phyloP scores from a whole-genome alignment of 2,329 filamentous ascomycete genomes.

The Pseudophaeomoniella oleicola region DNA sequence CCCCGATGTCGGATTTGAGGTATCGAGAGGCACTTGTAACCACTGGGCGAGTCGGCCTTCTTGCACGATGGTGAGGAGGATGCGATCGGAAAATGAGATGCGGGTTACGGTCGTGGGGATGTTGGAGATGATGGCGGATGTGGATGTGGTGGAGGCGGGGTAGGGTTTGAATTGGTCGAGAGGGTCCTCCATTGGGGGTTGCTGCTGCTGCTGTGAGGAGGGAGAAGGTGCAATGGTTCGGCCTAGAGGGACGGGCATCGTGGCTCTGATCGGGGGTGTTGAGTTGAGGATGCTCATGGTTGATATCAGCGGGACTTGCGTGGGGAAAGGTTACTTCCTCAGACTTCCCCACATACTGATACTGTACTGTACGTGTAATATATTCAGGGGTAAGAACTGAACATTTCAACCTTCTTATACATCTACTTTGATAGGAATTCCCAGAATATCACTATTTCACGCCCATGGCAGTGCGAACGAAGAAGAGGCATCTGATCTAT shows the following conservation, averaged over 20 bases:
- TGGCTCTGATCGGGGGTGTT: neutral
- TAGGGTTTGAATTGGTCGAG: conserved; percentile 40
- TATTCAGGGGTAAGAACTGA: too few species aligned
- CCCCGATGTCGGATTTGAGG: conserved; percentile 40
- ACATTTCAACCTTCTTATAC: too few species aligned
- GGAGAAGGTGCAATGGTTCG: neutral
- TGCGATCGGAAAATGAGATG: conserved; percentile 73
- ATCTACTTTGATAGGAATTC: too few species aligned
- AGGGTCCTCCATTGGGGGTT: neutral
- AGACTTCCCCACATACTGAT: too few species aligned
- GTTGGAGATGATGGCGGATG: conserved; percentile 49
- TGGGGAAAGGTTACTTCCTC: too few species aligned
- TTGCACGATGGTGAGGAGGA: conserved; percentile 79
- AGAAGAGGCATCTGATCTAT: too few species aligned
- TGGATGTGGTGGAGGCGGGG: conserved; percentile 48
- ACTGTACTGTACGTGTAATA: too few species aligned
- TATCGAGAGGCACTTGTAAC: conserved; percentile 74
- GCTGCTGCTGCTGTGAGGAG: too few species aligned
- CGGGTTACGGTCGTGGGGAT: conserved; percentile 57
- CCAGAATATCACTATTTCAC: too few species aligned
- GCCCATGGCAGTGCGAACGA: too few species aligned
- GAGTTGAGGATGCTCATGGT: too few species aligned
- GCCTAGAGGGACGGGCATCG: neutral
- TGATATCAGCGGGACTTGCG: too few species aligned
- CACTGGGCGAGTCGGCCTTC: conserved; percentile 78